Conservation (phyloP, 768 basidiomycete genomes). For the Phanerochaete sordida region DNA sequence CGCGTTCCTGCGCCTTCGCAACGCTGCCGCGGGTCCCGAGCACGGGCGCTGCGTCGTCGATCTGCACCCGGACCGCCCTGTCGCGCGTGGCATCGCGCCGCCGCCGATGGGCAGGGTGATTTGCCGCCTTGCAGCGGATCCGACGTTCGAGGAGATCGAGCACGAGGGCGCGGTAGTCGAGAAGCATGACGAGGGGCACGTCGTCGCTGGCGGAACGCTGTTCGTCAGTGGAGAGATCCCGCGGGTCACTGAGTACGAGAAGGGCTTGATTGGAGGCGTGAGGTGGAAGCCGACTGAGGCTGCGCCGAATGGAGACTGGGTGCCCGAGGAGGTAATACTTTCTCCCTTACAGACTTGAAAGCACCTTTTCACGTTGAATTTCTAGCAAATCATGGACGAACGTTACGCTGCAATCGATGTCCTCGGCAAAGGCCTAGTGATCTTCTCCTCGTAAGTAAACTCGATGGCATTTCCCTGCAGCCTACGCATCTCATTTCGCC, state of each 20-base stretch:
- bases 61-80: conserved; percentile 73
- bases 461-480: no score
- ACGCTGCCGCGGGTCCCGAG: conserved; percentile 10
- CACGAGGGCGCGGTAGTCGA: conserved; percentile 53
- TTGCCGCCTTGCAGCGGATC: conserved; percentile 62
- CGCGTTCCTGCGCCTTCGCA: conserved; percentile 53
- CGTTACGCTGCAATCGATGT: conserved; percentile 77
- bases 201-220: conserved; percentile 56
- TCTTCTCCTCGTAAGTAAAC: conserved; percentile 80
- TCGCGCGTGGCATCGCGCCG: conserved; percentile 71
- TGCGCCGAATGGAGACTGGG: conserved; percentile 36
- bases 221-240: conserved; percentile 84
- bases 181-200: conserved; percentile 56
- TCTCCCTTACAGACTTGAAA: no score
- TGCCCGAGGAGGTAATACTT: conserved; percentile 49
- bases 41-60: conserved; percentile 50
- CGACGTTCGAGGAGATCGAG: conserved; percentile 65
- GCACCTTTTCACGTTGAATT: not conserved
- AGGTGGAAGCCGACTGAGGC: conserved; percentile 46
- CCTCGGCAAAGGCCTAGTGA: conserved; percentile 73
- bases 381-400: conserved; percentile 78
- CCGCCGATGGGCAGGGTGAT: conserved; percentile 56
- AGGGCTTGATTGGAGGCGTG: conserved; percentile 63
- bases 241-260: conserved; percentile 63
- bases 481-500: no score